Percentiles rank a stretch among this genome's conserved stretches.
Evolutionary conservation across 2,329 filamentous ascomycete genomes (phyloP).

Genomic region (Phialophora expanda): DNA sequence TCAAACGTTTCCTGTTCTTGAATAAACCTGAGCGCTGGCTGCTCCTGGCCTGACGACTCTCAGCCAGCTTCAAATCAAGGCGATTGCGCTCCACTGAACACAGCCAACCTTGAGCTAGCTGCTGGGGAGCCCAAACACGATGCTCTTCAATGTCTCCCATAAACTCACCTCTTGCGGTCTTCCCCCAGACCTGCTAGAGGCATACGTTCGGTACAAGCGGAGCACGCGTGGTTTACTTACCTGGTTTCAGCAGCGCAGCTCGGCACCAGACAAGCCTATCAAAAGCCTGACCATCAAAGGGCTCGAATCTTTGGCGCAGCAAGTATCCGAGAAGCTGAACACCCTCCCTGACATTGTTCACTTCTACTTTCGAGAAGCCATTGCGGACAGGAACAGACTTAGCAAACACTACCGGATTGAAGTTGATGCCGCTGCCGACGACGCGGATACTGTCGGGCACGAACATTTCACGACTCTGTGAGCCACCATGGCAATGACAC

Average conservation of each 20-base stretch:
- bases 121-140: constrained; percentile 5
- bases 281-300: constrained; percentile 41
- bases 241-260: constrained; percentile 41
- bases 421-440: constrained; percentile 28
- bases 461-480: constrained; percentile 43
- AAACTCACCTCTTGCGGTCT: constrained; percentile 37
- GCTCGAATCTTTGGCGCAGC: constrained; percentile 35
- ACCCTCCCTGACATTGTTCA: constrained; percentile 42
- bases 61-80: background rate
- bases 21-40: background rate
- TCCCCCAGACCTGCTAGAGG: constrained; percentile 38
- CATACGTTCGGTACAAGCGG: constrained; percentile 42
- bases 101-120: background rate
- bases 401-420: constrained; percentile 41
- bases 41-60: background rate
- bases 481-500: background rate
- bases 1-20: background rate
- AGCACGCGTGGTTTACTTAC: constrained; percentile 40
- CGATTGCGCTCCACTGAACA: background rate
- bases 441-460: constrained; percentile 40
- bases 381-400: constrained; percentile 40
- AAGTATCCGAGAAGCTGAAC: constrained; percentile 34
- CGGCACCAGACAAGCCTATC: constrained; percentile 27
- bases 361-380: constrained; percentile 42
- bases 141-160: constrained; percentile 39